phyloP scores from a whole-genome alignment of 106 monocot genomes.

The Gastrodia elata region DNA sequence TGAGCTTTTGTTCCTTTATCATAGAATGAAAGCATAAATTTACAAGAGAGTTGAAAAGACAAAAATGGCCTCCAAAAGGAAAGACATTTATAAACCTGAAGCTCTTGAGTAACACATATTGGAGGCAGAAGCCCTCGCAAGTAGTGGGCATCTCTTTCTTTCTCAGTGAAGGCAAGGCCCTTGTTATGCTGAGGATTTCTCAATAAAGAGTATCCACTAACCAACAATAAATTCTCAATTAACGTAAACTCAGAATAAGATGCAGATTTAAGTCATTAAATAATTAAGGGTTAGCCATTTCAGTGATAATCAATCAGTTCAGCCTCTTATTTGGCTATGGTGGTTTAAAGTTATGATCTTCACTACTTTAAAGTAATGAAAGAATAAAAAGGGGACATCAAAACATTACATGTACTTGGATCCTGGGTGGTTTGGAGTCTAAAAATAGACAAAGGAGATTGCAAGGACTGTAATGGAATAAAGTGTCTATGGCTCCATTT shows the following conservation, averaged over 20 bases:
- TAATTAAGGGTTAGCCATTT: not conserved
- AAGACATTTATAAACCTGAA: conserved; percentile 36
- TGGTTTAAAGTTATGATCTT: no score
- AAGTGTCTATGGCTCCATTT: no score
- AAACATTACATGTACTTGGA: no score
- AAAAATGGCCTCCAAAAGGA: not conserved
- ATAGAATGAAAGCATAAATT: not conserved
- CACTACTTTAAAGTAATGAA: no score
- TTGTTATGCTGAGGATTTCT: conserved; percentile 82
- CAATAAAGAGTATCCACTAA: conserved; percentile 66
- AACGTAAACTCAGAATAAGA: not conserved
- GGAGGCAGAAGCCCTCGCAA: conserved; percentile 73
- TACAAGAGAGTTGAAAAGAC: not conserved
- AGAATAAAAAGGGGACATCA: no score
- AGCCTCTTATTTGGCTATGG: no score
- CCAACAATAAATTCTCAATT: not conserved
- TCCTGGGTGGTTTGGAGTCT: no score
- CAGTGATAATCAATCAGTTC: no score
- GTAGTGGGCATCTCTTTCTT: conserved; percentile 74
- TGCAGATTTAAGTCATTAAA: not conserved
- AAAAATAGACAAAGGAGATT: no score
- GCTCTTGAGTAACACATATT: conserved; percentile 35
- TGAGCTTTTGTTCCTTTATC: conserved; percentile 56
- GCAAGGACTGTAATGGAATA: no score
- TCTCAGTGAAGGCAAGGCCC: conserved; percentile 72